Evolutionary conservation across 768 basidiomycete species (phyloP).

Genomic region (Rhizopogon roseolus): DNA sequence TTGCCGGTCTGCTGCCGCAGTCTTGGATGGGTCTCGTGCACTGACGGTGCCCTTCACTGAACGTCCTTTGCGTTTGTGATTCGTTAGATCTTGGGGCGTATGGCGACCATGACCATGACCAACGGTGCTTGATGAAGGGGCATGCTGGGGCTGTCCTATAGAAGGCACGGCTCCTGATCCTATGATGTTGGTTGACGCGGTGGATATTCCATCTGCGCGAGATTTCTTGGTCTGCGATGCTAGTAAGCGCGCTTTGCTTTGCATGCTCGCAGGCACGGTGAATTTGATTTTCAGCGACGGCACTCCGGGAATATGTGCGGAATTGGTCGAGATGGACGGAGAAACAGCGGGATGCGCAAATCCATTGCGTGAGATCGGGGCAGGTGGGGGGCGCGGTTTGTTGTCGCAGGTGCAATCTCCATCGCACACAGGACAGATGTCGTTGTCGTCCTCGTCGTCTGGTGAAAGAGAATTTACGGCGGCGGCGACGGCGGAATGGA

Average conservation of each 20-base stretch:
- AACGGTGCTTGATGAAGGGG: constrained; percentile 19
- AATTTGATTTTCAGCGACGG: constrained; percentile 67
- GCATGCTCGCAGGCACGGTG: constrained; percentile 54
- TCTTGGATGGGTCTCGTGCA: constrained; percentile 21
- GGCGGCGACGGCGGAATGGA: constrained; percentile 58
- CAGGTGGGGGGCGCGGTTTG: constrained; percentile 31
- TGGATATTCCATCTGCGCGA: constrained; percentile 16
- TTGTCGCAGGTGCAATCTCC: constrained; percentile 78
- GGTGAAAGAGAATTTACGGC: constrained; percentile 28
- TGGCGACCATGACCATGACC: constrained; percentile 23
- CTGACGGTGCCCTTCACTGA: constrained; percentile 45
- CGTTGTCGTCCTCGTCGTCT: constrained; percentile 76
- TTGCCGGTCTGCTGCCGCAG: constrained; percentile 16
- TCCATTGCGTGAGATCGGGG: constrained; percentile 27
- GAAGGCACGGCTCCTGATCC: constrained; percentile 14
- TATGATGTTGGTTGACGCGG: constrained; percentile 37
- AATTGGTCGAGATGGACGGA: constrained; percentile 31
- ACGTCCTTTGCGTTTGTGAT: constrained; percentile 50
- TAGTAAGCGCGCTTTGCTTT: constrained; percentile 35
- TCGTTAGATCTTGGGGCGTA: constrained; percentile 9
- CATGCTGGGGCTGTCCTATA: constrained; percentile 6
- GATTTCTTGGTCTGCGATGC: constrained; percentile 25
- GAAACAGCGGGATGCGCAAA: constrained; percentile 33
- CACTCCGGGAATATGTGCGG: constrained; percentile 23
- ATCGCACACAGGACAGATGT: constrained; percentile 90